phyloP scores from a whole-genome alignment of 2,329 filamentous ascomycete species.

The Mollisia scopiformis region DNA sequence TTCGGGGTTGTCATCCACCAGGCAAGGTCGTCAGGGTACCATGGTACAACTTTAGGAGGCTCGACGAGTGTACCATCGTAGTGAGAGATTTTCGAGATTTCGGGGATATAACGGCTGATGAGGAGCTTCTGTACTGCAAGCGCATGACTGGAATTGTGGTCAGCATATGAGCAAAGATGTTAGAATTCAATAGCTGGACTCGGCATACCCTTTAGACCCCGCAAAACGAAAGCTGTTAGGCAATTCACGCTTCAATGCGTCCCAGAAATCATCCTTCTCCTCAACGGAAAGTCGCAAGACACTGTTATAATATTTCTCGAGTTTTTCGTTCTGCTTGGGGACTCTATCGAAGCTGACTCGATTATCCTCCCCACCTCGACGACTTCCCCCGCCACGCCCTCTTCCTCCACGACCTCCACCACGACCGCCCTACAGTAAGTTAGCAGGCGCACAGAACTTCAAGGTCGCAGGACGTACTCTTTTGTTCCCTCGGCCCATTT shows the following conservation, averaged over 20 bases:
- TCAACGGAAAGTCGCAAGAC: slow-evolving; percentile 75
- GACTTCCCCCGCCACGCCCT: slow-evolving; percentile 26
- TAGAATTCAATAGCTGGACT: slow-evolving; percentile 1
- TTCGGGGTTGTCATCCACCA: slow-evolving; percentile 99
- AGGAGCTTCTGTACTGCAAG: slow-evolving; percentile 87
- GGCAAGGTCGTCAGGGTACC: slow-evolving; percentile 94
- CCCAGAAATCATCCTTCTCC: slow-evolving; percentile 84
- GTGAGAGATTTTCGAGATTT: slow-evolving; percentile 82
- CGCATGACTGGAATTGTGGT: slow-evolving; percentile 68
- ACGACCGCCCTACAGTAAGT: slow-evolving; percentile 19
- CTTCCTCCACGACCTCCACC: slow-evolving; percentile 27
- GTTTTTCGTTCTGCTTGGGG: slow-evolving; percentile 78
- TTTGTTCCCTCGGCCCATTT: slow-evolving; percentile 37
- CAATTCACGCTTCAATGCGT: slow-evolving; percentile 77
- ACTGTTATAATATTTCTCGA: slow-evolving; percentile 85
- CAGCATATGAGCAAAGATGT: slow-evolving; percentile 2
- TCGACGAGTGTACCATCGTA: slow-evolving; percentile 82
- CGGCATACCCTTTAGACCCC: slow-evolving; percentile 82
- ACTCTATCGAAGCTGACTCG: slow-evolving; percentile 57
- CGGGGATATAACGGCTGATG: slow-evolving; percentile 85
- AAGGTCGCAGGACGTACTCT: slow-evolving; percentile 24
- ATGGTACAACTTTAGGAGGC: slow-evolving; percentile 78
- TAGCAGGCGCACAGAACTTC: slow-evolving; percentile 6
- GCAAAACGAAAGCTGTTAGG: slow-evolving; percentile 98
- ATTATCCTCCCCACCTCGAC: slow-evolving; percentile 43